Conservation (phyloP, 2,329 filamentous ascomycete genomes). For the Fusarium tjaetaba region DNA sequence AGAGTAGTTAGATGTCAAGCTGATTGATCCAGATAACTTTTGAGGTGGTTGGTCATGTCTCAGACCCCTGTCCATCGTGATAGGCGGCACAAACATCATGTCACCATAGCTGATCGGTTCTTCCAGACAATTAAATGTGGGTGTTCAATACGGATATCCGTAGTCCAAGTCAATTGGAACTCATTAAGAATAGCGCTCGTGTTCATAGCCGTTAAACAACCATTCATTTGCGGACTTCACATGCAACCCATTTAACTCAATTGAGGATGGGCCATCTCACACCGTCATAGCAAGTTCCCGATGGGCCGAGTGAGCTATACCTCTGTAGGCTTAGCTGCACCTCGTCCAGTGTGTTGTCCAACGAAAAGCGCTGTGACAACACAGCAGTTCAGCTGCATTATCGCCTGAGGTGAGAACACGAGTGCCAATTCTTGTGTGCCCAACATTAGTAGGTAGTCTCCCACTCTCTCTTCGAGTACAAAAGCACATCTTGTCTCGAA, state of each 20-base stretch:
- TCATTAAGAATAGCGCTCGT: background rate
- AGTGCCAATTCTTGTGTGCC: conserved; percentile 14
- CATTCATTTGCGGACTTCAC: background rate
- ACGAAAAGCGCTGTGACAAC: conserved; percentile 29
- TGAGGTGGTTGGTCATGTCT: conserved; percentile 26
- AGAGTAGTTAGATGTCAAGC: background rate
- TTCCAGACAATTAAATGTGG: background rate
- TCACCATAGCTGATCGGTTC: background rate
- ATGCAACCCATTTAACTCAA: background rate
- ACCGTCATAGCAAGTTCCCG: conserved; percentile 30
- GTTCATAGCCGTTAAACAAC: background rate
- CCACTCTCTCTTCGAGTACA: background rate
- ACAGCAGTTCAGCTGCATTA: conserved; percentile 23
- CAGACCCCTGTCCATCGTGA: conserved; percentile 1
- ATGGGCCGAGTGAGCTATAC: conserved; percentile 23
- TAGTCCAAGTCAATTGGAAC: background rate
- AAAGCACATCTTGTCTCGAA: background rate
- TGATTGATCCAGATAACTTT: background rate
- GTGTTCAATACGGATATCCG: background rate
- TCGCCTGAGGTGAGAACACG: conserved; percentile 27
- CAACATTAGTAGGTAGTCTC: conserved; percentile 9
- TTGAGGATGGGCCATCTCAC: conserved; percentile 3
- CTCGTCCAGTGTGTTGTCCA: conserved; percentile 10
- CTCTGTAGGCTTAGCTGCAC: conserved; percentile 2
- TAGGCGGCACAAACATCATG: background rate